These are phyloP conservation scores for Heterococcus sp. DNA, from an alignment of 108 stramenopile genomes.

Conservation along the genomic window DNA sequence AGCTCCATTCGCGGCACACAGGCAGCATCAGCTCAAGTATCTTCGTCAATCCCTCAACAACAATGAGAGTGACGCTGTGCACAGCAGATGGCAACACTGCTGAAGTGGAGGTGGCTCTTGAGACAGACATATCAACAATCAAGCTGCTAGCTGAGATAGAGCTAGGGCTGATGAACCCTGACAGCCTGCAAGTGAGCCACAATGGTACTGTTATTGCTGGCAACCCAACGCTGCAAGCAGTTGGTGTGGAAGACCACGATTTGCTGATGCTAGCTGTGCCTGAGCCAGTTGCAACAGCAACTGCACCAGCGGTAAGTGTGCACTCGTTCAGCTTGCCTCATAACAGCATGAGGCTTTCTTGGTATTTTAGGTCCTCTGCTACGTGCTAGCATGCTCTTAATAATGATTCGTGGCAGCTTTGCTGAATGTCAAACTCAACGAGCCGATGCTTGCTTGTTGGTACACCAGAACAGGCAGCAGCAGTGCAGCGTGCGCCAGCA, in stretches of 20 bases:
- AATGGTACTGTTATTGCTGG: background rate
- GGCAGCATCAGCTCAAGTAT: no score
- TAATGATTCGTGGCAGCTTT: no score
- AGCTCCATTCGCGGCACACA: no score
- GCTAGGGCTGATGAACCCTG: background rate
- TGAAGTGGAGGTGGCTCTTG: background rate
- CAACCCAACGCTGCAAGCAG: background rate
- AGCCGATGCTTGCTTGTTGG: no score
- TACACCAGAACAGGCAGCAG: no score
- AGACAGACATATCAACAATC: background rate
- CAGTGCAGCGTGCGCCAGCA: no score
- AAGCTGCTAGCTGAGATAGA: background rate
- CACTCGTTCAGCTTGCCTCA: no score
- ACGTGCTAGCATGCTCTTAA: no score
- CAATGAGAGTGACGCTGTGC: background rate
- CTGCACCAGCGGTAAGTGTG: background rate
- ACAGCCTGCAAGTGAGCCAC: background rate
- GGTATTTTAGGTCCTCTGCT: no score
- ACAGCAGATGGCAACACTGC: background rate
- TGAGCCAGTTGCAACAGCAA: background rate
- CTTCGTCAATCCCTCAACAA: no score
- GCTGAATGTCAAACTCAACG: no score
- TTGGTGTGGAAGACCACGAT: background rate
- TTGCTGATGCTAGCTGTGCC: background rate
- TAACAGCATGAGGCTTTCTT: no score